Conservation (phyloP, 116 monocot species). For the Dioscorea cayenensis region DNA sequence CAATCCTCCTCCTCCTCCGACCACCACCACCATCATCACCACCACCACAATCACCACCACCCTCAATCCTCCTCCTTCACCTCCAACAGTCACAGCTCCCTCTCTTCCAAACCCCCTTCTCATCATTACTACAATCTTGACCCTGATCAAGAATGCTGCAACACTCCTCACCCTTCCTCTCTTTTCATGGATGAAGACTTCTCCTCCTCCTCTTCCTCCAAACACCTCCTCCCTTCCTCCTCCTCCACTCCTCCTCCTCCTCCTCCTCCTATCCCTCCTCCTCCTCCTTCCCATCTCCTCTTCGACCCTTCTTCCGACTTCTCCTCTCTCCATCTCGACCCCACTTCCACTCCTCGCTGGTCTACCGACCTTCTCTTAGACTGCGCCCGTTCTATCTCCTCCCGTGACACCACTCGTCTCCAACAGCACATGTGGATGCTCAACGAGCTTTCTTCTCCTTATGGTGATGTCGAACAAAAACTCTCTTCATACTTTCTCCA, state of each 20-base stretch:
- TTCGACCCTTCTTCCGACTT: slow-evolving; percentile 35
- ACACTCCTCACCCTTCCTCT: slow-evolving; percentile 14
- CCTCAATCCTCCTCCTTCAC: slow-evolving; percentile 29
- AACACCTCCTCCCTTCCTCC: slow-evolving; percentile 19
- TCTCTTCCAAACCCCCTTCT: slow-evolving; percentile 38
- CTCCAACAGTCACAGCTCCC: slow-evolving; percentile 20
- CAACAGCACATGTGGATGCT: slow-evolving; percentile 93
- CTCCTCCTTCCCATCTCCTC: slow-evolving; percentile 13
- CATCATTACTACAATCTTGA: slow-evolving; percentile 14
- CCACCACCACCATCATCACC: slow-evolving; percentile 13
- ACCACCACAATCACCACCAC: slow-evolving; percentile 20
- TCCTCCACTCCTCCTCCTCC: slow-evolving; percentile 9
- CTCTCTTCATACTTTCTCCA: slow-evolving; percentile 71
- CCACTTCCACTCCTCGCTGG: slow-evolving; percentile 34
- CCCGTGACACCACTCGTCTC: slow-evolving; percentile 46
- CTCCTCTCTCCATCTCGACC: slow-evolving; percentile 42
- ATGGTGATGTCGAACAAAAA: slow-evolving; percentile 87
- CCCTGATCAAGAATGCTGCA: slow-evolving; percentile 63
- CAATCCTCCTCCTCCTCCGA: slow-evolving; percentile 10
- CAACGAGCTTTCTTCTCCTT: slow-evolving; percentile 87
- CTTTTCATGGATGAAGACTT: slow-evolving; percentile 86
- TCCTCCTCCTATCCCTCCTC: slow-evolving; percentile 15
- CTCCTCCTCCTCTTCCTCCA: slow-evolving; percentile 70
- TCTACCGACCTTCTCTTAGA: slow-evolving; percentile 57
- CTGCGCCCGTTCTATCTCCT: slow-evolving; percentile 58